These are phyloP conservation scores for Lathyrus sativus DNA, from an alignment of 306 rosid species.

Conservation along the genomic window DNA sequence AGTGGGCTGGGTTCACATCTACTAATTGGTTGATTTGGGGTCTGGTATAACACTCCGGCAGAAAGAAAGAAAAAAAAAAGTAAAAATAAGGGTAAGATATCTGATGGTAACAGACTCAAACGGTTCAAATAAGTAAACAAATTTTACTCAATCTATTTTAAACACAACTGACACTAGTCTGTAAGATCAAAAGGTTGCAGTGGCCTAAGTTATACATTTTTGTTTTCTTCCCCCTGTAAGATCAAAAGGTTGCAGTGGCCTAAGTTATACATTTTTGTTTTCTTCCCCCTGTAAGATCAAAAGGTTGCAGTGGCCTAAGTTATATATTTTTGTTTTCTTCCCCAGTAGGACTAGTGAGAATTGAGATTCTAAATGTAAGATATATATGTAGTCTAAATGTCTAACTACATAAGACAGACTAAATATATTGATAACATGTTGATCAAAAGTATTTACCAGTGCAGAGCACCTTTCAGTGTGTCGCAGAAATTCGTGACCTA, in stretches of 20 bases:
- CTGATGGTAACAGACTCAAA: neutral
- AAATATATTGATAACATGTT: constrained; percentile 8
- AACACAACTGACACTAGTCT: neutral
- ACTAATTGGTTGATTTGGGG: constrained; percentile 26
- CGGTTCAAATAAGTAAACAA: constrained; percentile 23
- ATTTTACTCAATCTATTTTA: constrained; percentile 1
- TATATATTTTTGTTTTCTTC: neutral
- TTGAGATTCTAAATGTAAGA: constrained; percentile 5
- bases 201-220: constrained; percentile 1
- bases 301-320: constrained; percentile 10
- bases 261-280: neutral
- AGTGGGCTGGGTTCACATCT: constrained; percentile 21
- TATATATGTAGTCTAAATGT: neutral
- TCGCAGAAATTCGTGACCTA: constrained; percentile 92
- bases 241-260: constrained; percentile 15
- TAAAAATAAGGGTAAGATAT: neutral
- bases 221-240: neutral
- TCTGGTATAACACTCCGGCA: neutral
- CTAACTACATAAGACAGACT: constrained; percentile 31
- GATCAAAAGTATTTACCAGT: constrained; percentile 58
- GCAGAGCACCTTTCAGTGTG: constrained; percentile 97
- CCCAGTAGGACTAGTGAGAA: constrained; percentile 1
- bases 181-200: constrained; percentile 7
- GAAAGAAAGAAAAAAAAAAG: neutral
- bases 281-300: neutral